Evolutionary conservation across 2,329 filamentous ascomycete species (phyloP), one percentile per base, ranked within the genome.

Genomic region (Aspergillus japonicus): DNA sequence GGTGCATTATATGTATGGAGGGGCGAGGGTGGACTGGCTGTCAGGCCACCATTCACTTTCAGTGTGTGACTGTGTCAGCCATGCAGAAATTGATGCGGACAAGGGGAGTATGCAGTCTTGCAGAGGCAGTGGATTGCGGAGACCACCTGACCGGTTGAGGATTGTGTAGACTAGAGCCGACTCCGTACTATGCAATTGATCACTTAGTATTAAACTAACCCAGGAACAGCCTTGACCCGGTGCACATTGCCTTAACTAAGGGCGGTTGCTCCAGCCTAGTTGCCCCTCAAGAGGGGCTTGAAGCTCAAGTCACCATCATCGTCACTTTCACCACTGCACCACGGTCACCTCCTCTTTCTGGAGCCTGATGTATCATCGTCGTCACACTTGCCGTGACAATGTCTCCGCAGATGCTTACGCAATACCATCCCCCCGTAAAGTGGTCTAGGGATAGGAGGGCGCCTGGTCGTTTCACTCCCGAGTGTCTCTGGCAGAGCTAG

Each of bases 21-120:
- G 16, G 16, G 16, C 12, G 3, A 6, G 16, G 16, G 33, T 21
- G 39, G 52, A 19, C 8, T 29, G 42, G 42, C 26, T 47, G 44
- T 55, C 53, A 55, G 33, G 24, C 26, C 47, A 60, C 50, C 33
- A 51, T 33, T 23, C 14, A 31, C 8, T 26, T 44, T 10, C 35
- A n/a, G 11, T 21, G 23, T 57, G 50, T 49, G 54, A 57, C 50
- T 23, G 58, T 55, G 44, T 54, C 57, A 59, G 51, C 51, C 57
- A 59, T 55, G 33, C 57, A 55, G 14, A 35, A n/a, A 19, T 39
- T 31, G 16, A 42, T 42, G 56, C 50, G 24, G 33, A 26, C 56
- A 52, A 49, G 55, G 48, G 29, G n/a, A 23, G 47, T 19, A 35
- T 47, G 31, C 50, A 48, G 50, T 31, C 16, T 39, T 31, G 47